Evolutionary conservation across 352 stramenopile species (phyloP).

Genomic region (Phytophthora pistaciae): DNA sequence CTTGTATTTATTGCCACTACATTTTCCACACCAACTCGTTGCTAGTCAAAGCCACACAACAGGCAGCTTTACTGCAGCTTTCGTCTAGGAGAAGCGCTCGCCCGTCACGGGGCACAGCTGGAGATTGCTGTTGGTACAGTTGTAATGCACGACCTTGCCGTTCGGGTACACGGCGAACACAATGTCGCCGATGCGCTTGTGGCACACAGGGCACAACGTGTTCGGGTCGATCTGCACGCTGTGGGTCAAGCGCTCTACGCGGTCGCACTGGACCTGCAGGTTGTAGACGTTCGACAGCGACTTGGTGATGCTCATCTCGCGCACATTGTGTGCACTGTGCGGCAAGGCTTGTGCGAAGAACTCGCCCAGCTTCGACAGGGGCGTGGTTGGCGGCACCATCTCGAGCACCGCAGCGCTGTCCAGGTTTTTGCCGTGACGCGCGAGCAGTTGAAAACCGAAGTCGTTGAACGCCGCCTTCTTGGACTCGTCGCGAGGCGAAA

Average conservation of each 20-base stretch:
- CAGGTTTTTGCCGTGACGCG: conserved; percentile 82
- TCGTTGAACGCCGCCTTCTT: conserved; percentile 86
- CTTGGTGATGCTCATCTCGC: conserved; percentile 82
- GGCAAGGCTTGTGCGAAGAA: conserved; percentile 87
- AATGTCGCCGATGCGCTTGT: conserved; percentile 90
- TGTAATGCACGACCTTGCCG: conserved; percentile 89
- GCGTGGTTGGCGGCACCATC: conserved; percentile 73
- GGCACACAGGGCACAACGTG: conserved; percentile 81
- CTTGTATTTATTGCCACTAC: conserved; percentile 30
- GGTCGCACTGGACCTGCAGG: conserved; percentile 88
- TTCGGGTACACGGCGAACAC: conserved; percentile 91
- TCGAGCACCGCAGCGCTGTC: conserved; percentile 74
- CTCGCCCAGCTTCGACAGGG: conserved; percentile 83
- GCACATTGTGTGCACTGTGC: conserved; percentile 84
- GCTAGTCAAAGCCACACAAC: conserved; percentile 25
- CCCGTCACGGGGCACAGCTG: conserved; percentile 85
- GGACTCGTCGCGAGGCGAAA: conserved; percentile 79
- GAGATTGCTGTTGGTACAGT: conserved; percentile 88
- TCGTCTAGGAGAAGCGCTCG: conserved; percentile 75
- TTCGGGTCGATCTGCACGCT: conserved; percentile 87
- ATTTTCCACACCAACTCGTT: conserved; percentile 30
- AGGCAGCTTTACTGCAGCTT: neutral
- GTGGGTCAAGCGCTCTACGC: conserved; percentile 79
- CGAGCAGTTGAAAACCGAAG: conserved; percentile 81
- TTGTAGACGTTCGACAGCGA: conserved; percentile 92